Base-by-base conservation (phyloP, 805 yeast genomes). In the Starmera dryadoides region DNA sequence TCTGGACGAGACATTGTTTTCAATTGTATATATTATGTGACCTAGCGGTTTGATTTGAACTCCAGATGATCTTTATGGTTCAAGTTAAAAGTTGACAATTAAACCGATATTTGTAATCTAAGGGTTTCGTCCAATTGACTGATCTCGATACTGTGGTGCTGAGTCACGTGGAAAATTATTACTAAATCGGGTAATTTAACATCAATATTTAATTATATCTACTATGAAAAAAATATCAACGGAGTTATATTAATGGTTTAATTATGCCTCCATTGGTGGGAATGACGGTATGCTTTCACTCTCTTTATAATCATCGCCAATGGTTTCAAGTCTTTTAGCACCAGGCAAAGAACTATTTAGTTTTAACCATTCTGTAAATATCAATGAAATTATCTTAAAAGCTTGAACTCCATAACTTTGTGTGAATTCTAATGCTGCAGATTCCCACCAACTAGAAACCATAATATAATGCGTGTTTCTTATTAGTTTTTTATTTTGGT, bases 371-470 rank as follows among this genome's bases (percentile, higher is more conserved):
- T 59, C 66, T 3, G 53, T 55, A 41, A 73, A 68, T 6, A 77
- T 54, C 10, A 73, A 46, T 7, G 45, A 48, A 42, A 88, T 49
- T 22, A 87, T 39, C 56, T 93, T 93, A 5, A 34, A 40, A 3
- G 77, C 93, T 62, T 91, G 98, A 4, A 46, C 59, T 0, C 89
- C 88, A 57, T 79, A 91, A 1, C 68, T 71, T 9, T 54, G 52
- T 7, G 69, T 38, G 40, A 91, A 75, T 32, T 77, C 68, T 8
- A 49, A 44, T 0, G 85, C 89, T 36, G 82, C 69, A 5, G 88
- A 77, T 47, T 93, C 98, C 95, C 97, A 87, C 97, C 97, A 89
- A 26, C 83, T 75, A 2, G 86, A 81, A 4, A 79, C 70, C 2
- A 82, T 74, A 0, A 78, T 68, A 53, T 70, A 89, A 56, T 89